A percentile compares a stretch with the other conserved stretches of the same genome.
Evolutionary conservation across 2,329 filamentous ascomycete genomes (phyloP).

Genomic region (Xylaria sp.): DNA sequence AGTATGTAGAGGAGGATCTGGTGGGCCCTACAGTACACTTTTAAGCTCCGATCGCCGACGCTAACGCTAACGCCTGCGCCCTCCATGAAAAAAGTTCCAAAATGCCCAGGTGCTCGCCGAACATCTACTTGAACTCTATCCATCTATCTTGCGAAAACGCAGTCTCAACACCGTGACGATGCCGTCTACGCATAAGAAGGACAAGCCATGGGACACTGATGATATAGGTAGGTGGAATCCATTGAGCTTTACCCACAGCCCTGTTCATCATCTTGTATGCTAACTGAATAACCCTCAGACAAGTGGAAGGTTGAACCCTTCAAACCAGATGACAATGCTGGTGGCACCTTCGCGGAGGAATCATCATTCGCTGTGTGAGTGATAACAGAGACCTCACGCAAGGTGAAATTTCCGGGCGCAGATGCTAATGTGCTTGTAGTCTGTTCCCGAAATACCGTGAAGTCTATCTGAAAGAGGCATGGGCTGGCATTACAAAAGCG

Average conservation of each 20-base stretch:
- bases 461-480: slow-evolving; percentile 82
- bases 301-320: slow-evolving; percentile 95
- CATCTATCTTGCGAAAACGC: not conserved
- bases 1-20: not conserved
- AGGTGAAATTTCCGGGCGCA: not conserved
- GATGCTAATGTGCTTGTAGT: slow-evolving; percentile 41
- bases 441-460: slow-evolving; percentile 97
- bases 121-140: slow-evolving; percentile 2
- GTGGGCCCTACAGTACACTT: not conserved
- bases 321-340: slow-evolving; percentile 80
- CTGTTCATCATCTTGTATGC: not conserved
- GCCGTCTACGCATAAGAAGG: slow-evolving; percentile 71
- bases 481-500: slow-evolving; percentile 85
- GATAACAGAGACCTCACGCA: not conserved
- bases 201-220: slow-evolving; percentile 95
- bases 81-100: slow-evolving; percentile 11
- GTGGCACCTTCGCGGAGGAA: slow-evolving; percentile 88
- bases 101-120: slow-evolving; percentile 8
- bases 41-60: not conserved
- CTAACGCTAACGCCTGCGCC: not conserved
- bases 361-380: slow-evolving; percentile 70
- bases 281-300: slow-evolving; percentile 60
- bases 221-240: slow-evolving; percentile 98
- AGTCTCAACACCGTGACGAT: slow-evolving; percentile 22
- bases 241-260: not conserved